These are phyloP conservation scores for Austroboletus sp. DNA, from an alignment of 1,284 basidiomycete species.

Conservation along the genomic window DNA sequence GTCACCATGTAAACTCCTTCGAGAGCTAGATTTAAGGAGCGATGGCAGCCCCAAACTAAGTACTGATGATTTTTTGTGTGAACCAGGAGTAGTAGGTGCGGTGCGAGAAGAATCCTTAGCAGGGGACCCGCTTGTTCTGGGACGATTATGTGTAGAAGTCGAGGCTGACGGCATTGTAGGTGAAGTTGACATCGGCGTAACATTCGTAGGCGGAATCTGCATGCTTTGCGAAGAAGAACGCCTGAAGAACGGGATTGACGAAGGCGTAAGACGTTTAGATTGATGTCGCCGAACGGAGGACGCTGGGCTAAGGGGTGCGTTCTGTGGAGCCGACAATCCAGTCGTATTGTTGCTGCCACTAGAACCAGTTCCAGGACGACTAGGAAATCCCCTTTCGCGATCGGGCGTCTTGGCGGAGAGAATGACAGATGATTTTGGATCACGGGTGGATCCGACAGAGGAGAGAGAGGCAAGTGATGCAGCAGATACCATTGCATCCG, in stretches of 20 bases:
- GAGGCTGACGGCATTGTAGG: constrained; percentile 48
- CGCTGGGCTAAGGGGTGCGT: constrained; percentile 62
- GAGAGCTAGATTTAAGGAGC: constrained; percentile 77
- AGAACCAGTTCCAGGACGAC: constrained; percentile 64
- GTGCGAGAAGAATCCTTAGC: constrained; percentile 47
- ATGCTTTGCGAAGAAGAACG: constrained; percentile 87
- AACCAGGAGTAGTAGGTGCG: constrained; percentile 50
- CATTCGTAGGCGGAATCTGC: constrained; percentile 46
- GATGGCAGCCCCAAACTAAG: constrained; percentile 72
- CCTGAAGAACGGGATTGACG: constrained; percentile 92
- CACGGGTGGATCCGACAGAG: constrained; percentile 60
- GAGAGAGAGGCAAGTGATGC: constrained; percentile 67
- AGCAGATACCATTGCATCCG: constrained; percentile 67
- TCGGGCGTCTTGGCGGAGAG: constrained; percentile 50
- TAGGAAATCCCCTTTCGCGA: constrained; percentile 41
- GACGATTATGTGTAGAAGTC: constrained; percentile 37
- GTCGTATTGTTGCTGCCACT: constrained; percentile 61
- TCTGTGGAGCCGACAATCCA: constrained; percentile 43
- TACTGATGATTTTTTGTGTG: constrained; percentile 70
- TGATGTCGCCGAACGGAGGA: constrained; percentile 59
- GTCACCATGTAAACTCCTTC: constrained; percentile 70
- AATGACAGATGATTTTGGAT: constrained; percentile 35
- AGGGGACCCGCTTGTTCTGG: constrained; percentile 43
- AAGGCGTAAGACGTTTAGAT: constrained; percentile 81
- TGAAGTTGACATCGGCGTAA: constrained; percentile 39